Base-by-base conservation (phyloP, 441 rosid genomes). In the Eutrema salsugineum region DNA sequence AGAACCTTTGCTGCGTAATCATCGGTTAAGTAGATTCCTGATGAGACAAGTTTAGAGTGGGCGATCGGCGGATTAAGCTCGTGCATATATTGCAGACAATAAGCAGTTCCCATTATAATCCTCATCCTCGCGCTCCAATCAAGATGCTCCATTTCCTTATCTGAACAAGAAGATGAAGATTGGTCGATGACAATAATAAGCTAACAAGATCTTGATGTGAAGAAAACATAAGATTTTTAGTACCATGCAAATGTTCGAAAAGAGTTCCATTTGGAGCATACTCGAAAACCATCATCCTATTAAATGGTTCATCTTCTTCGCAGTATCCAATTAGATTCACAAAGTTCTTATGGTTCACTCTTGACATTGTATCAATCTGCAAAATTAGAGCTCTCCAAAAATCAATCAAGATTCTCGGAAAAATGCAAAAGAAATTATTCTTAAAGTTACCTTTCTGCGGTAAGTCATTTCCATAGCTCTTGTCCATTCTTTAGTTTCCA, bases 261-360 rank as follows among this genome's bases (percentile, higher is more conserved):
- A 95, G 89, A 4, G 99, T 95, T 71, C 95, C 97, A 61, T 88
- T 92, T 3, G 97, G 97, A 76, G 99, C 97, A 79, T 95, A 93
- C 80, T 92, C 97, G 42, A 90, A 92, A 64, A 92, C 96, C 96
- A 92, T 90, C 96, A 92, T 88, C 77, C 97, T 82, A 57, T 66
- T 82, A 71, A 90, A 92, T 5, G 96, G 97, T 71, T 86, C 89
- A 36, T 87, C 74, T 77, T 90, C 96, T 77, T 85, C 93, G 67
- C 98, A 87, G 60, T 91, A 95, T 10, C 99, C 99, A 42, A 95
- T 87, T 44, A 95, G 78, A 80, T 86, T 91, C 49, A 91, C 98
- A 0, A 87, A 71, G 81, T 93, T 91, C 63, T 89, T 95, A 19
- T 93, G 96, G 78, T 86, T 81, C 74, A 95, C 20, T 53, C 87